A percentile compares a stretch with the other conserved stretches of the same genome.
These are phyloP conservation scores for sorghum (Sorghum bicolor) DNA, from an alignment of 176 grass and related monocot genomes.

Conservation along the genomic window Sorghum_bicolor_NCBIv3 NC_012879.2:56220501-56221000, in stretches of 20 bases:
- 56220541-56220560: conserved; percentile 1
- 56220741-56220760: conserved; percentile 27
- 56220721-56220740: conserved; percentile 38
- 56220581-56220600: conserved; percentile 44
- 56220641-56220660: conserved; percentile 32
- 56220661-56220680: conserved; percentile 23
- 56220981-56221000: conserved; percentile 24
- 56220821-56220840: conserved; percentile 39
- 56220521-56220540: background rate
- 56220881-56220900: conserved; percentile 47
- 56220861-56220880: conserved; percentile 56
- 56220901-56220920: conserved; percentile 29
- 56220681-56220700: conserved; percentile 31
- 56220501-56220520: background rate
- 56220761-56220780: conserved; percentile 22
- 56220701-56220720: conserved; percentile 53
- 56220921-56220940: conserved; percentile 27
- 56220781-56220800: conserved; percentile 40
- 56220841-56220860: conserved; percentile 84
- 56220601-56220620: conserved; percentile 47
- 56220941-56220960: conserved; percentile 76
- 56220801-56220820: conserved; percentile 20
- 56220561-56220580: conserved; percentile 27
- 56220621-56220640: conserved; percentile 72
- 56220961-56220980: conserved; percentile 46